Base-by-base conservation (phyloP, 2,329 filamentous ascomycete species). In the Hirsutella thompsonii region DNA sequence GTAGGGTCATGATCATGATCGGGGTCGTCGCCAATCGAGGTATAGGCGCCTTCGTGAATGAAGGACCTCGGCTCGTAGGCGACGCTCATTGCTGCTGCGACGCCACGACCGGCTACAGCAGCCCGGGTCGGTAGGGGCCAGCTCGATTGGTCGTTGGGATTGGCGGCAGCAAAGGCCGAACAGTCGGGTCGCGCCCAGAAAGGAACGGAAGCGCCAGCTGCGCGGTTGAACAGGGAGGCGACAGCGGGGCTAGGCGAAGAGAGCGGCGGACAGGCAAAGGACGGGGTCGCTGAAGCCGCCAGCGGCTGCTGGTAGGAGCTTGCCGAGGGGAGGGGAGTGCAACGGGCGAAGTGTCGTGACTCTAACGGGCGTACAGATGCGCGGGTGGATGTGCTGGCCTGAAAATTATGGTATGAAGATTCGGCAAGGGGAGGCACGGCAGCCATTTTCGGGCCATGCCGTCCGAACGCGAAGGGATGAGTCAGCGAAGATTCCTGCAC, bases 21-120 rank as follows among this genome's bases (percentile, higher is more conserved):
- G 42, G 61, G 56, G 13, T 64, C 62, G 47, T 68, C 66, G 35
- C 61, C 63, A 42, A 71, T 68, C 20, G 64, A 54, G 8, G 69
- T 62, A 43, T 73, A 73, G 18, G 59, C 54, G 41, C 64, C 67
- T 40, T 69, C 65, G 41, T 70, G 62, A 32, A 71, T 61, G 45
- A 72, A 69, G 48, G 57, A 63, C 44, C 69, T 59, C 20, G 66
- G 57, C 48, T 74, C 69, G 51, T 69, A 74, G 33, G 68, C 69
- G 49, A 74, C 67, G 47, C 63, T 69, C 69, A 73, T 72, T 38
- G 50, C 62, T 54, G 42, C 48, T 40, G 42, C 47, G 41, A 42
- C 44, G 41, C 43, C 40, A 41, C 42, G 46, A 21, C 46, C 49
- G 39, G 49, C 42, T 41, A 48, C 44, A 41, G 46, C 46, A 36